Evolutionary conservation across 176 grass and related monocot species (phyloP), one percentile per base, ranked within the genome.

Genomic region (Musa troglodytarum): DNA sequence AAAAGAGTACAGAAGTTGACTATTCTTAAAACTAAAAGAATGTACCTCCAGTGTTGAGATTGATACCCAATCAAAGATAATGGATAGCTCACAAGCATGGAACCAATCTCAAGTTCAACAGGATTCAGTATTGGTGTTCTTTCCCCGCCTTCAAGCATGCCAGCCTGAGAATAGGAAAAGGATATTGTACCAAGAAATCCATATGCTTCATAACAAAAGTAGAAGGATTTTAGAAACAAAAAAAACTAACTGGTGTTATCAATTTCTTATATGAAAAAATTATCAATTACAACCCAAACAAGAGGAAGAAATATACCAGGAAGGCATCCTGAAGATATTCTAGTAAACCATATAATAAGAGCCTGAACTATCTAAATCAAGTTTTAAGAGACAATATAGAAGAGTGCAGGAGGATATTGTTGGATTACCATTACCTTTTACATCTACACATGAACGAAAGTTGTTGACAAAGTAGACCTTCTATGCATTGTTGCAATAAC

Each of bases 141-240:
- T 56, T 90, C 94, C 58, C 94, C 94, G 21, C 90, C 94, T 91
- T 98, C 94, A 78, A 98, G 84, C 90, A 98, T 98, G 77, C 93
- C 93, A 55, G 94, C 94, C 94, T 98, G 53, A 53, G 1, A 55
- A 28, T 28, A 72, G 52, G 74, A 10, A 64, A 83, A 19, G 57
- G 43, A 19, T 16, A 34, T 51, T 65, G 20, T 28, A 65, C 21
- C 63, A 13, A 68, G 65, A 25, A 68, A 34, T 34, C 34, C 24
- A 66, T 43, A 34, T 68, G 25, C 65, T 68, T 68, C 65, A 1
- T 34, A 43, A 68, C 12, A 68, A 17, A 26, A 34, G 14, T 68
- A 9, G 65, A 68, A 68, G 1, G 12, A 20, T 52, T 70, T 50
- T 22, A 11, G 1, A 6, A 14, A 68, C 53, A 19, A 1, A 43